These are phyloP conservation scores for Candida khao-thaluensis DNA, from an alignment of 805 yeast genomes.

Conservation along the genomic window DNA sequence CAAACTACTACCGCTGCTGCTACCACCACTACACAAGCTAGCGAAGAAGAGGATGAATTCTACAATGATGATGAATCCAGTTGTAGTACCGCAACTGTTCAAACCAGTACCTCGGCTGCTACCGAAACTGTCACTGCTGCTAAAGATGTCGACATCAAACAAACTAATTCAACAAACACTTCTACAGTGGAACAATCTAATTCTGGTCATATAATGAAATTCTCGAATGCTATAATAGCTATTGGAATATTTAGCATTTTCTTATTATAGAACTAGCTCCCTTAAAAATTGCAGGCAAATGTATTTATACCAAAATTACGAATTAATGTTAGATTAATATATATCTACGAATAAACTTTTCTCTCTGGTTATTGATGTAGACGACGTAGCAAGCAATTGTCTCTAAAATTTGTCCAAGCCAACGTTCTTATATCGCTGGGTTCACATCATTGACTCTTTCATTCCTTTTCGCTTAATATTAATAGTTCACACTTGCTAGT, in stretches of 20 bases:
- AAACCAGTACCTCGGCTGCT: constrained; percentile 8
- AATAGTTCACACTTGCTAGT: no score
- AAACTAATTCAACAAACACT: neutral
- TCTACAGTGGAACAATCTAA: neutral
- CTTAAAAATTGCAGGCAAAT: constrained; percentile 8
- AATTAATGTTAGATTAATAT: constrained; percentile 7
- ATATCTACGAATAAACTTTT: constrained; percentile 4
- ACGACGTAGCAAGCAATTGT: no score
- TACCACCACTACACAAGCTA: constrained; percentile 7
- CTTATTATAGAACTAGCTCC: constrained; percentile 6
- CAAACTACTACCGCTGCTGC: constrained; percentile 10
- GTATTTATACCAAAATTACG: constrained; percentile 8
- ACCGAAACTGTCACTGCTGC: neutral
- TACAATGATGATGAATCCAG: constrained; percentile 14
- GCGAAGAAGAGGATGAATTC: constrained; percentile 15
- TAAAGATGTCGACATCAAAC: neutral
- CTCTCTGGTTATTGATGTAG: no score
- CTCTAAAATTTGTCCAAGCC: no score
- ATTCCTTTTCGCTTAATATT: no score
- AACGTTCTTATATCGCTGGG: no score
- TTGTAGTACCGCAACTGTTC: constrained; percentile 7
- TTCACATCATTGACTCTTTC: no score
- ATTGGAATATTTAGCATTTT: constrained; percentile 3
- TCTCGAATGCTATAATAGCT: neutral
- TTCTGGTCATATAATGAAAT: constrained; percentile 4